phyloP scores from a whole-genome alignment of 2,329 filamentous ascomycete species.

The Coniella vitis region DNA sequence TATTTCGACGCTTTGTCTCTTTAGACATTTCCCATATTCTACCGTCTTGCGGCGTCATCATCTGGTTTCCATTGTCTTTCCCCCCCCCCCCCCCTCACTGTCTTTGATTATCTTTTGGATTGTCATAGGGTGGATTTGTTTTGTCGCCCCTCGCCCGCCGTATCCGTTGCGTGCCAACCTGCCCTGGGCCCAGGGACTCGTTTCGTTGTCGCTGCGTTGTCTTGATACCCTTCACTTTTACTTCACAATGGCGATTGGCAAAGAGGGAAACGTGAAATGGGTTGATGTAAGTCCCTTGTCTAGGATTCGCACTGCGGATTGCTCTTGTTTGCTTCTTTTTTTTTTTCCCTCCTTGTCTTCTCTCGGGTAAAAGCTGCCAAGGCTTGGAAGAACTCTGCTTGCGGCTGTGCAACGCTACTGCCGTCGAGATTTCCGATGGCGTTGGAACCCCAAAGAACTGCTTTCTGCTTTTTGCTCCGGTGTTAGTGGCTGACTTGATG shows the following conservation, averaged over 20 bases:
- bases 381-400: not conserved
- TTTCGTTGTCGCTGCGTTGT: not conserved
- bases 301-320: too few relatives aligned
- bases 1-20: too few relatives aligned
- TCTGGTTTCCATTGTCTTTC: too few relatives aligned
- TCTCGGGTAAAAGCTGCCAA: not conserved
- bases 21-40: too few relatives aligned
- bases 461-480: constrained; percentile 26
- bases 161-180: too few relatives aligned
- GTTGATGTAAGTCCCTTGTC: constrained; percentile 17
- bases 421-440: not conserved
- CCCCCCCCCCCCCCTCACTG: too few relatives aligned
- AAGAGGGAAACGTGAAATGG: constrained; percentile 17
- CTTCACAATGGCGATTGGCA: constrained; percentile 19
- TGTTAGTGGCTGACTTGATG: constrained; percentile 44
- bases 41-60: too few relatives aligned
- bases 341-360: not conserved
- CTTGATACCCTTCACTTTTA: not conserved
- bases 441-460: too few relatives aligned
- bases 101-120: not conserved
- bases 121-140: too few relatives aligned
- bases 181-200: too few relatives aligned
- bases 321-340: too few relatives aligned
- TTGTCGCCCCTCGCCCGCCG: too few relatives aligned
- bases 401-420: not conserved